Percentiles rank a stretch among this genome's conserved stretches.
phyloP scores from a whole-genome alignment of 495 filamentous ascomycete species.

The Neurospora discreta region DNA sequence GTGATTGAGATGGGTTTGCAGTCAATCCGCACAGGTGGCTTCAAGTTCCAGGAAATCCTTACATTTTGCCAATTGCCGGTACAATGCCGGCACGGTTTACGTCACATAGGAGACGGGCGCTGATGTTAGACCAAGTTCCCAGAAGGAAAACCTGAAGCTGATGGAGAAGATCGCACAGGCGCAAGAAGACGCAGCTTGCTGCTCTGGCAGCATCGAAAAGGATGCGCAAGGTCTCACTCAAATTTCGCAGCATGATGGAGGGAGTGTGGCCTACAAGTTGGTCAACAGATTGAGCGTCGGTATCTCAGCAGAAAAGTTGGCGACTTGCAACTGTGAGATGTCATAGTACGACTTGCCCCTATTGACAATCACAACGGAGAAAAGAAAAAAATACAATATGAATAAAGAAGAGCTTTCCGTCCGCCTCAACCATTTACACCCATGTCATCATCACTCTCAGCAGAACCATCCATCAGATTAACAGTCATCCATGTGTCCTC shows the following conservation, averaged over 20 bases:
- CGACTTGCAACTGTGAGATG: neutral
- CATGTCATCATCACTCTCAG: too few relatives aligned
- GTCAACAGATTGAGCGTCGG: neutral
- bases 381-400: too few relatives aligned
- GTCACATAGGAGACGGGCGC: neutral
- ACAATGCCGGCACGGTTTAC: neutral
- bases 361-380: rapidly evolving
- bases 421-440: too few relatives aligned
- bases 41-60: neutral
- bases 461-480: too few relatives aligned
- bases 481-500: too few relatives aligned
- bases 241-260: neutral
- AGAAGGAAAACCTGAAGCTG: neutral
- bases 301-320: neutral
- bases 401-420: too few relatives aligned
- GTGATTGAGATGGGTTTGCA: neutral
- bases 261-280: neutral
- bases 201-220: neutral
- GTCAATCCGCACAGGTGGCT: neutral
- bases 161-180: neutral
- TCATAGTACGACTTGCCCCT: too few relatives aligned
- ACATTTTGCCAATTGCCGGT: neutral
- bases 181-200: neutral
- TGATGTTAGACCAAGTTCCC: neutral
- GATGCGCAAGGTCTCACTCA: neutral